phyloP scores from a whole-genome alignment of 495 filamentous ascomycete genomes.

The Penicillium steckii region DNA sequence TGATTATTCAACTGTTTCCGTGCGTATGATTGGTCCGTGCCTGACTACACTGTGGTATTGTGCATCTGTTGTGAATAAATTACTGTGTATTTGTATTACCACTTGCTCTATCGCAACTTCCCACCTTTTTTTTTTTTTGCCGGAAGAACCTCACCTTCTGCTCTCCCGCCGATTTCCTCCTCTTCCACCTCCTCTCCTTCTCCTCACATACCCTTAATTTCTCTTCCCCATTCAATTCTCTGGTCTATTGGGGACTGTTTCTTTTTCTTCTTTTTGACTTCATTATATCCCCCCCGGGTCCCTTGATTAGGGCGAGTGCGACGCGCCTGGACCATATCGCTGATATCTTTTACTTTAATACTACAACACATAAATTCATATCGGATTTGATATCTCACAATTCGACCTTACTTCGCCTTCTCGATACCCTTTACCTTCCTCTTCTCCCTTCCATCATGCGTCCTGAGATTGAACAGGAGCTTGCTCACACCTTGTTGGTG shows the following conservation, averaged over 20 bases:
- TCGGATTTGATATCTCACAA: too few relatives aligned
- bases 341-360: conserved; percentile 16
- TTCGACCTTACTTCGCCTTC: background rate
- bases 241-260: conserved; percentile 8
- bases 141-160: background rate
- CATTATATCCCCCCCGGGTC: background rate
- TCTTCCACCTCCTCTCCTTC: background rate
- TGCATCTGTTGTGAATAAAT: too few relatives aligned
- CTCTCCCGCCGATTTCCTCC: background rate
- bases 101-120: conserved; percentile 21
- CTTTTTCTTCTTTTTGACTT: background rate
- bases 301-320: conserved; percentile 12
- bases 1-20: conserved; percentile 2
- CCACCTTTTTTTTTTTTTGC: conserved; percentile 33
- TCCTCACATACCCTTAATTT: conserved; percentile 7
- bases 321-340: conserved; percentile 14
- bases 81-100: conserved; percentile 19
- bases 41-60: too few relatives aligned
- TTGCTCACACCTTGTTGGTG: conserved; percentile 94
- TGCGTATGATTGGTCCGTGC: too few relatives aligned
- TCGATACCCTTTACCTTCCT: too few relatives aligned
- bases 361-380: too few relatives aligned
- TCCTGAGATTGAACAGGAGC: conserved; percentile 97
- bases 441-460: conserved; percentile 67
- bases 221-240: conserved; percentile 8